These are phyloP conservation scores for Alternaria rosae DNA, from an alignment of 2,329 filamentous ascomycete species.

Conservation along the genomic window DNA sequence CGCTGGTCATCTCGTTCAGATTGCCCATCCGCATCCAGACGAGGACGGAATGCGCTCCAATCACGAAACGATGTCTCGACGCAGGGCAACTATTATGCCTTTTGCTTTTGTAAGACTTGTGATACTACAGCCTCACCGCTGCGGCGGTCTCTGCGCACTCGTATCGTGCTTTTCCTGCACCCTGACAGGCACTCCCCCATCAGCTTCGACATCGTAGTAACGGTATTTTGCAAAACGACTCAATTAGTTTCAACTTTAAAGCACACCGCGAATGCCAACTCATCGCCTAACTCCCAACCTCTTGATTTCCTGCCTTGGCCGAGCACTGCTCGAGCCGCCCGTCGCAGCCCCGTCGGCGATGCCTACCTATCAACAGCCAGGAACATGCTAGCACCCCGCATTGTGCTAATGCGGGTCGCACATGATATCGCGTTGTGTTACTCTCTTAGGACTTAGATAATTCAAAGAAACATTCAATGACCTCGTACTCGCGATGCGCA, in stretches of 20 bases:
- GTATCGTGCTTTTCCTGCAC: background rate
- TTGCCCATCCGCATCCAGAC: background rate
- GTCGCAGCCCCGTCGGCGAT: background rate
- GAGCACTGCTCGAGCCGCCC: background rate
- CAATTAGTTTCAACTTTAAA: background rate
- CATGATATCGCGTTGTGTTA: background rate
- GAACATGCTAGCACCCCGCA: background rate
- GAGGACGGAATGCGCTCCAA: background rate
- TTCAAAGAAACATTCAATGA: background rate
- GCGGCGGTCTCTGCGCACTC: background rate
- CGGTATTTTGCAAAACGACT: background rate
- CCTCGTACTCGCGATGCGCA: background rate
- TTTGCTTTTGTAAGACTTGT: background rate
- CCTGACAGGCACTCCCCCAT: background rate
- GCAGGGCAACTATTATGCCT: background rate
- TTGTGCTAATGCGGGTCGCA: background rate
- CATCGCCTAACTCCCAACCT: background rate
- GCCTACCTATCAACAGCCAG: background rate
- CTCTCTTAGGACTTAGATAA: background rate
- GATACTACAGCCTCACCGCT: constrained; percentile 3
- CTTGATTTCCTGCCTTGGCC: background rate
- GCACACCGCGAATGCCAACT: background rate
- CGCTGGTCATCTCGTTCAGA: background rate
- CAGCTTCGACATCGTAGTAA: background rate
- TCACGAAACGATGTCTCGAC: background rate